Base-by-base conservation (phyloP, 164 flowering plant species). In the Vitis amurensis region DNA sequence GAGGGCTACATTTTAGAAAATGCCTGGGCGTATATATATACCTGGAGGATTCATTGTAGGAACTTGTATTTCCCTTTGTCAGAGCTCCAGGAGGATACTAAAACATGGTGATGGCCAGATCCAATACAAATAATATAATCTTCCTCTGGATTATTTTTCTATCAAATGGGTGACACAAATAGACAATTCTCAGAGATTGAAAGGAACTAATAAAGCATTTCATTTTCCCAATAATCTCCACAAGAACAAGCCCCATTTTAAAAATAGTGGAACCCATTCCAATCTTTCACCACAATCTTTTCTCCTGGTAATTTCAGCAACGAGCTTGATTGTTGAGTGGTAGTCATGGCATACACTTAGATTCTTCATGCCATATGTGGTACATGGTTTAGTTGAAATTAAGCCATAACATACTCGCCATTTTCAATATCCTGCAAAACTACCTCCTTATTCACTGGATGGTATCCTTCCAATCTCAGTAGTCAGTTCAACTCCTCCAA, bases 391-490 rank as follows among this genome's bases (percentile, higher is more conserved):
- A 48, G 82, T 82, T 14, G 79, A 73, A 50, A 84, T 78, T 11
- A 82, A 59, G 8, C 85, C 84, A 59, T 70, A 84, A 30, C 79
- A 73, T 16, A 82, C 37, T 80, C 85, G 30, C 19, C 4, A 11
- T 78, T 73, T 30, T 68, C 80, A 12, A 84, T 78, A 62, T 80
- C 85, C 55, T 84, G 87, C 31, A 76, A 72, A 30, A 77, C 81
- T 17, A 61, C 71, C 50, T 80, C 75, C 8, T 23, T 23, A 23
- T 80, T 76, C 23, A 70, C 64, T 8, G 84, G 82, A 55, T 69
- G 60, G 31, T 85, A 77, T n/a, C 84, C 86, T 63, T 77, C 76
- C 1, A 50, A n/a, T 61, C 66, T 62, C 60, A 77, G 5, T 14
- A 61, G 56, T 12, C 63, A 23, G 16, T 74, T 78, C 44, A 37